phyloP scores from a whole-genome alignment of 2,329 filamentous ascomycete species.

The Alternaria sp. region DNA sequence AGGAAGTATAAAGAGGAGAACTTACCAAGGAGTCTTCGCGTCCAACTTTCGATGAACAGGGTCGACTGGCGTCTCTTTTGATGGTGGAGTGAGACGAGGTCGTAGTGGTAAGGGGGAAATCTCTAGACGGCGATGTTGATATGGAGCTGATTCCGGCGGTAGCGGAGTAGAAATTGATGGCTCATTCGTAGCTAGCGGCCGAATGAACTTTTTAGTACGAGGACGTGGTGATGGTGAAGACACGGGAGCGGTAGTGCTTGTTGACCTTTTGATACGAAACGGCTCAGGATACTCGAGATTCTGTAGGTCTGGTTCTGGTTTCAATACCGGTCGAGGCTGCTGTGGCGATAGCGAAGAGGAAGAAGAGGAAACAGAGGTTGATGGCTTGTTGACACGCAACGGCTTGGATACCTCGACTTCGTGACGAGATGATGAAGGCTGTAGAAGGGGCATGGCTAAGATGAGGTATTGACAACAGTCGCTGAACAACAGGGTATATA shows the following conservation, averaged over 20 bases:
- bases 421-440: background rate
- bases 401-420: background rate
- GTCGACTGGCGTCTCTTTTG: background rate
- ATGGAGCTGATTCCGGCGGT: background rate
- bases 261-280: background rate
- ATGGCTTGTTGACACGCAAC: background rate
- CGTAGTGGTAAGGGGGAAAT: background rate
- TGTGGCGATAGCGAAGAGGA: background rate
- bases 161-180: background rate
- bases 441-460: constrained; percentile 2
- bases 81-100: background rate
- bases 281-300: background rate
- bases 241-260: background rate
- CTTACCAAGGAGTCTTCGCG: background rate
- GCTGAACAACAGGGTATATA: background rate
- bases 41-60: background rate
- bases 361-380: background rate
- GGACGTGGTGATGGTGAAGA: background rate
- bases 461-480: background rate
- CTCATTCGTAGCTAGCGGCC: background rate
- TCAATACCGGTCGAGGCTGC: background rate
- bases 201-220: background rate
- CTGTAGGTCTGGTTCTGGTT: background rate
- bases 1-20: background rate
- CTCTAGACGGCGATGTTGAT: background rate